Evolutionary conservation across 1,284 basidiomycete species (phyloP), one percentile per base, ranked within the genome.

Genomic region (Papiliotrema nemorosa): DNA sequence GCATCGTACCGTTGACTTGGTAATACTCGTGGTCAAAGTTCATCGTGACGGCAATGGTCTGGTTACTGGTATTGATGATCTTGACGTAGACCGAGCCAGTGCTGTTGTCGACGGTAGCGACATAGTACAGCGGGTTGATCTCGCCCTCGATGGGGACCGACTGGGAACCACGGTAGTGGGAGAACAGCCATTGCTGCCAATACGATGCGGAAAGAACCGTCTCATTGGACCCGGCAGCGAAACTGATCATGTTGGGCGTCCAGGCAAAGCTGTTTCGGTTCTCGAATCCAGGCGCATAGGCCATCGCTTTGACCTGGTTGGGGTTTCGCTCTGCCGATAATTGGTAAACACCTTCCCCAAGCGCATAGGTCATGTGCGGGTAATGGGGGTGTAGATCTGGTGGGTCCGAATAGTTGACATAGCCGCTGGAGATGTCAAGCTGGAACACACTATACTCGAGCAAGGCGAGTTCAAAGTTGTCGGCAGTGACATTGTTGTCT

Each of bases 21-120:
- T 33, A 25, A 26, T 50, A 50, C 7, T 16, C 33, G 25, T 24
- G 9, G 34, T 50, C 49, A 26, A 50, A 44, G 22, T 34, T 38
- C n/a, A 50, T 12, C 41, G 29, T 35, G 16, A 50, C n/a, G 5
- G 49, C 26, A 6, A 50, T 42, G 6, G 41, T 50, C 25, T 50
- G 49, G 35, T 50, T 50, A 22, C 49, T 42, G 6, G 42, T 50
- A 25, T 50, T 50, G 49, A 50, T 34, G 34, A 50, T 43, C 49
- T 49, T 50, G 42, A 50, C n/a, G 33, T 37, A 50, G 12, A 44
- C 24, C 13, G 49, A n/a, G n/a, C 49, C 49, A 4, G 49, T 37
- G 24, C 21, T 22, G 22, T 50, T 37, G 13, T 44, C 42, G n/a
- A 44, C 26, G 13, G 24, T 45, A 14, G 21, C 49, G 13, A 44